phyloP scores from a whole-genome alignment of 1,139 yeast species.

The Dujonia santamariae region DNA sequence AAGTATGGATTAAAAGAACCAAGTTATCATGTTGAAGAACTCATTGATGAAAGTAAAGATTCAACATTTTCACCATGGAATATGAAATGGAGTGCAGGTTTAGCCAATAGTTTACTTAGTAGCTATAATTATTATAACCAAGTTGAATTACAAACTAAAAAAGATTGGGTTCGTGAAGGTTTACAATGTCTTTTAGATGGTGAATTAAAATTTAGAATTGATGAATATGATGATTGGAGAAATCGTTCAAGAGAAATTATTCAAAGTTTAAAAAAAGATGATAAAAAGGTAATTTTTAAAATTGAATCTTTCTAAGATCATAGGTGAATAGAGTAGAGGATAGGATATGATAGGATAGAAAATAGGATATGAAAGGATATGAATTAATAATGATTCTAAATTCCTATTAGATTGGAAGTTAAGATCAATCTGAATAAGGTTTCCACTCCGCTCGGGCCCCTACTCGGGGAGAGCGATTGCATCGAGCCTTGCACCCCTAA shows the following conservation, averaged over 20 bases:
- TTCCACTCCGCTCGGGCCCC: too few relatives aligned
- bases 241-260: constrained; percentile 26
- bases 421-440: too few relatives aligned
- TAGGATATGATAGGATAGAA: too few relatives aligned
- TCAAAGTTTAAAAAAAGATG: constrained; percentile 25
- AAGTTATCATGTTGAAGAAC: constrained; percentile 31
- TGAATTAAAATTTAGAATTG: constrained; percentile 30
- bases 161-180: constrained; percentile 35
- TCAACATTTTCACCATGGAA: constrained; percentile 28
- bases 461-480: too few relatives aligned
- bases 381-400: too few relatives aligned
- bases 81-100: constrained; percentile 28
- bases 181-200: constrained; percentile 24
- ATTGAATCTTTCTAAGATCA: constrained; percentile 33
- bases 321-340: too few relatives aligned
- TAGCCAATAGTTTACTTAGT: constrained; percentile 29
- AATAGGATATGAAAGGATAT: too few relatives aligned
- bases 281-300: constrained; percentile 34
- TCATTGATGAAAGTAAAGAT: constrained; percentile 18
- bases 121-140: constrained; percentile 39
- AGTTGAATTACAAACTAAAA: constrained; percentile 22
- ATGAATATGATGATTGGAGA: constrained; percentile 39
- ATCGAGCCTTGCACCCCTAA: too few relatives aligned
- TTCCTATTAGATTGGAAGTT: too few relatives aligned
- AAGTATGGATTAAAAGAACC: constrained; percentile 30